Evolutionary conservation across 148 eudicot species (phyloP).

Genomic region (Rhododendron henanense): DNA sequence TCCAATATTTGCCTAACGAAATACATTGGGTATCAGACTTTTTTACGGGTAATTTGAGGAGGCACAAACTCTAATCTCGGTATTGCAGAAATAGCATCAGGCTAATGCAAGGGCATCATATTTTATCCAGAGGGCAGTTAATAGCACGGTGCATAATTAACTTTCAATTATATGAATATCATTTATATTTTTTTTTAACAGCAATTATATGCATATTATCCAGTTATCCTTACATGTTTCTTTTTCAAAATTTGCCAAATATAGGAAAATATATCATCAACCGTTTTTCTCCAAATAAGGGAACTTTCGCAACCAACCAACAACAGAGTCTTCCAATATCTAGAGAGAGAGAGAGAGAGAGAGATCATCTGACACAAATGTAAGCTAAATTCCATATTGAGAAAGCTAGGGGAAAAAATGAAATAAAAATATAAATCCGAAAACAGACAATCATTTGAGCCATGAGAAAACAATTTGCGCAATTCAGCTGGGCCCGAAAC

Average conservation of each 20-base stretch:
- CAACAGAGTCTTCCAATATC: neutral
- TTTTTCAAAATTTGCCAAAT: slow-evolving; percentile 7
- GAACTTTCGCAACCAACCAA: neutral
- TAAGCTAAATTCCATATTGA: neutral
- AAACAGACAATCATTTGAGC: neutral
- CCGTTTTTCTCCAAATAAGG: slow-evolving; percentile 1
- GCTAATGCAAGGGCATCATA: slow-evolving; percentile 1
- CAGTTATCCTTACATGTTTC: neutral
- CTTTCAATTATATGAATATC: neutral
- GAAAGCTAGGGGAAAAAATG: neutral
- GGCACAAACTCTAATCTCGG: neutral
- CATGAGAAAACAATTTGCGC: neutral
- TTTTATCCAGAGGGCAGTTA: neutral
- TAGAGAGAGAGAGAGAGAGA: neutral
- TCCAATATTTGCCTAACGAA: neutral
- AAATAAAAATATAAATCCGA: neutral
- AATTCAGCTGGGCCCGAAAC: neutral
- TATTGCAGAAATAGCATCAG: neutral
- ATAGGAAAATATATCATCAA: neutral
- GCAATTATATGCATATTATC: neutral
- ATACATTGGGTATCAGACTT: neutral
- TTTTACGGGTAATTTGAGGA: neutral
- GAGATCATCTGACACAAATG: neutral
- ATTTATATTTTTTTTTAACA: neutral
- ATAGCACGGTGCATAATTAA: neutral